These are phyloP conservation scores for Pythium aphanidermatum DNA, from an alignment of 352 stramenopile species.

Conservation along the genomic window DNA sequence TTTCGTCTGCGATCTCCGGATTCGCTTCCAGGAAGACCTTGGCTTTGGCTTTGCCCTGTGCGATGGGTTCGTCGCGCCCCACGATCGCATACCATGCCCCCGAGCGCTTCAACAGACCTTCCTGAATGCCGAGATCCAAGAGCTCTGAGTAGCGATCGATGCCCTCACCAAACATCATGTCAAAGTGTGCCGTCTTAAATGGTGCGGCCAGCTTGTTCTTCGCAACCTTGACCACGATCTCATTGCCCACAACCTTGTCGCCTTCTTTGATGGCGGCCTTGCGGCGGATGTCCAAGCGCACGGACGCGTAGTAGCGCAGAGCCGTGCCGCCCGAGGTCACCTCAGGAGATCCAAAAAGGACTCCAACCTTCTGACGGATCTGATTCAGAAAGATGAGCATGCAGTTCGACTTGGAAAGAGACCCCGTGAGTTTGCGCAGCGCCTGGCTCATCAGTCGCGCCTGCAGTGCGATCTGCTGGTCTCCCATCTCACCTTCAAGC, in stretches of 20 bases:
- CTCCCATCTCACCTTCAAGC: slow-evolving; percentile 91
- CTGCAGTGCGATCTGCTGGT: slow-evolving; percentile 97
- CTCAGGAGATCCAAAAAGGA: slow-evolving; percentile 97
- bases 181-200: slow-evolving; percentile 93
- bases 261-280: slow-evolving; percentile 91
- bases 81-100: slow-evolving; percentile 75
- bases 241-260: slow-evolving; percentile 92
- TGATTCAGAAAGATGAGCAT: slow-evolving; percentile 99
- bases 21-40: slow-evolving; percentile 79
- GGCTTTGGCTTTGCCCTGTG: slow-evolving; percentile 76
- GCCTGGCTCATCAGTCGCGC: slow-evolving; percentile 97
- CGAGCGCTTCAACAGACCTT: slow-evolving; percentile 70
- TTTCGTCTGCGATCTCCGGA: slow-evolving; percentile 54
- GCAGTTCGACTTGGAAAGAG: slow-evolving; percentile 93
- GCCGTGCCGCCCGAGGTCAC: slow-evolving; percentile 92
- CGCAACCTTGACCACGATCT: slow-evolving; percentile 97
- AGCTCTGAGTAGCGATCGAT: slow-evolving; percentile 90
- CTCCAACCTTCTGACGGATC: slow-evolving; percentile 95
- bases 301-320: slow-evolving; percentile 82
- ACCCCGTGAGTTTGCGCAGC: slow-evolving; percentile 96
- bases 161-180: slow-evolving; percentile 97
- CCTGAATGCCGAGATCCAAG: slow-evolving; percentile 69
- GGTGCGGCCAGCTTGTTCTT: slow-evolving; percentile 99
- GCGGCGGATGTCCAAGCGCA: slow-evolving; percentile 94
- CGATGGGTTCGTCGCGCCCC: slow-evolving; percentile 71